Evolutionary conservation across 2,329 filamentous ascomycete species (phyloP).

Genomic region (Fusarium zealandicum): DNA sequence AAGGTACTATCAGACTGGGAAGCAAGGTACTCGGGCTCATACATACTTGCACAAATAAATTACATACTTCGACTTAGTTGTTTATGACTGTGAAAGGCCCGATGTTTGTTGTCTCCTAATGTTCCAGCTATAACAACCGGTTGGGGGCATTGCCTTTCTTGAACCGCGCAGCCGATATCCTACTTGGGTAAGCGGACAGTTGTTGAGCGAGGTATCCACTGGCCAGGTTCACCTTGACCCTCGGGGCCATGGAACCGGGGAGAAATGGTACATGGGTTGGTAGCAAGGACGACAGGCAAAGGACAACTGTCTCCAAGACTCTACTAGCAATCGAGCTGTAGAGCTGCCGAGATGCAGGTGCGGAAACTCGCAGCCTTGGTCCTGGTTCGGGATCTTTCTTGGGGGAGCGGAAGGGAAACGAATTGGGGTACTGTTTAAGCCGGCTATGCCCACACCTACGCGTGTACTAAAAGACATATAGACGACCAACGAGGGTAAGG

Average conservation of each 20-base stretch:
- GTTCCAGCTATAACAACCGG: background rate
- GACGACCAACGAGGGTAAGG: no score
- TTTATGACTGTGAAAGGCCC: no score
- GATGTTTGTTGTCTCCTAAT: no score
- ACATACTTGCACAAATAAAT: no score
- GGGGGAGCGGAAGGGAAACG: slow-evolving; percentile 10
- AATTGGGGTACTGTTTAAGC: slow-evolving; percentile 15
- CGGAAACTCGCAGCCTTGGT: slow-evolving; percentile 1
- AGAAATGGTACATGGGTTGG: slow-evolving; percentile 3
- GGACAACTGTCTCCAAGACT: no score
- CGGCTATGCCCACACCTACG: slow-evolving; percentile 32
- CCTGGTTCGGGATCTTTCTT: slow-evolving; percentile 12
- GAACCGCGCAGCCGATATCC: slow-evolving; percentile 7
- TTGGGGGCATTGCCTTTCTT: slow-evolving; percentile 1
- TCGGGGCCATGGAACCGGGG: slow-evolving; percentile 28
- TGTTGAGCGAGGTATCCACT: slow-evolving; percentile 9
- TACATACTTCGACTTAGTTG: no score
- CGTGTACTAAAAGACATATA: background rate
- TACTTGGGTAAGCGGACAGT: slow-evolving; percentile 10
- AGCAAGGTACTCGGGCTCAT: no score
- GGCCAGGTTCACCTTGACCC: slow-evolving; percentile 28
- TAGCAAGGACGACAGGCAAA: no score
- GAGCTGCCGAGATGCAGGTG: slow-evolving; percentile 2
- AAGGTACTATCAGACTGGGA: no score
- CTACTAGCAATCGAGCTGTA: background rate